A percentile compares a stretch with the other conserved stretches of the same genome.
Evolutionary conservation across 1,284 basidiomycete genomes (phyloP).

Genomic region (Fistulinella cinereoalba): DNA sequence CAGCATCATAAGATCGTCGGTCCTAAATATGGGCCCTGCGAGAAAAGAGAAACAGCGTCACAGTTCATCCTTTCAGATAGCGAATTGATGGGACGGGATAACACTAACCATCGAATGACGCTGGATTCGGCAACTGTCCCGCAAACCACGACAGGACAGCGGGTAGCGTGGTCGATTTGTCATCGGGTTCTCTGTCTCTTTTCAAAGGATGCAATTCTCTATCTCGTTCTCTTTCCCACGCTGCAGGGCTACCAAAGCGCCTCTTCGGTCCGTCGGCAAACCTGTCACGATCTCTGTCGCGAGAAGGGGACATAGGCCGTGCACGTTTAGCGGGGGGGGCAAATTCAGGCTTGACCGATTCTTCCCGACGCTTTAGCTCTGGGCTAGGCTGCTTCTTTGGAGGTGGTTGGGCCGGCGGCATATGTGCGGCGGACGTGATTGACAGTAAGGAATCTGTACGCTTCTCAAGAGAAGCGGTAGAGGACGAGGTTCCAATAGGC

Average conservation of each 20-base stretch:
- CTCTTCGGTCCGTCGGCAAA: slow-evolving; percentile 45
- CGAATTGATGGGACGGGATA: slow-evolving; percentile 3
- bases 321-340: slow-evolving; percentile 53
- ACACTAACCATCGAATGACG: slow-evolving; percentile 77
- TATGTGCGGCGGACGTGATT: slow-evolving; percentile 34
- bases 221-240: slow-evolving; percentile 51
- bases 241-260: slow-evolving; percentile 43
- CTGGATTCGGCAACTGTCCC: slow-evolving; percentile 67
- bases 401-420: slow-evolving; percentile 19
- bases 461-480: slow-evolving; percentile 35
- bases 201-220: slow-evolving; percentile 39
- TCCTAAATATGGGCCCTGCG: slow-evolving; percentile 80
- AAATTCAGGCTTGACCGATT: slow-evolving; percentile 39
- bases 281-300: slow-evolving; percentile 49
- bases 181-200: slow-evolving; percentile 48
- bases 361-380: slow-evolving; percentile 46
- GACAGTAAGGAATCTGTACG: slow-evolving; percentile 51
- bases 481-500: slow-evolving; percentile 22
- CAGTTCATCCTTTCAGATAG: no score
- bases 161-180: slow-evolving; percentile 58
- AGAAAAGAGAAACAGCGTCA: slow-evolving; percentile 15
- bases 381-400: slow-evolving; percentile 25
- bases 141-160: slow-evolving; percentile 78
- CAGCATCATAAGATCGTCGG: slow-evolving; percentile 81
- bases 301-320: slow-evolving; percentile 49